Percentiles rank a stretch among this genome's conserved stretches.
phyloP scores from a whole-genome alignment of 352 stramenopile genomes.

The Achlya hypogyna region DNA sequence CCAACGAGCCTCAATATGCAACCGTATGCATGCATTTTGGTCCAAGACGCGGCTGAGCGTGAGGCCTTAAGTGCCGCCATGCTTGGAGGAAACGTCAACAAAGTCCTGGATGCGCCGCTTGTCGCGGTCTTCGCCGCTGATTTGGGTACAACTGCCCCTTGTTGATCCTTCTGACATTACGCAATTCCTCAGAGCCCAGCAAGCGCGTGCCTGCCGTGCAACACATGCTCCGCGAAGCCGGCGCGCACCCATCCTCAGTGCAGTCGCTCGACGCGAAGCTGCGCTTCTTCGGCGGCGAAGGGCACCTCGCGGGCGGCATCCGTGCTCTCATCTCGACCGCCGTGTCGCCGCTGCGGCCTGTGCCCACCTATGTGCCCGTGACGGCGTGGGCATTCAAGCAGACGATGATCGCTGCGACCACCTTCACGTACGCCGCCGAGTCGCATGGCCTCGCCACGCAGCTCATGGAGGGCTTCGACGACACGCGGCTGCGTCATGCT shows the following conservation, averaged over 20 bases:
- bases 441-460: slow-evolving; percentile 48
- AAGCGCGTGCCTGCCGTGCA: slow-evolving; percentile 59
- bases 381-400: slow-evolving; percentile 79
- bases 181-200: slow-evolving; percentile 41
- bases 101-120: slow-evolving; percentile 67
- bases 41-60: slow-evolving; percentile 57
- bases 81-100: slow-evolving; percentile 60
- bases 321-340: slow-evolving; percentile 47
- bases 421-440: slow-evolving; percentile 62
- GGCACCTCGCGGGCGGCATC: slow-evolving; percentile 40
- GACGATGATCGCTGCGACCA: slow-evolving; percentile 55
- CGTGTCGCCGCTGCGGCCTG: slow-evolving; percentile 52
- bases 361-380: slow-evolving; percentile 49
- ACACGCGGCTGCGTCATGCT: slow-evolving; percentile 43
- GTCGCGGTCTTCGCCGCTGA: slow-evolving; percentile 76
- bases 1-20: slow-evolving; percentile 77
- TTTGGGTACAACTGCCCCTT: slow-evolving; percentile 27
- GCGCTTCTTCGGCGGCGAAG: slow-evolving; percentile 63
- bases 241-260: slow-evolving; percentile 34
- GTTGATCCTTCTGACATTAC: background rate
- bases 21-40: slow-evolving; percentile 66
- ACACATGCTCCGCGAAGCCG: slow-evolving; percentile 52
- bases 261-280: slow-evolving; percentile 52
- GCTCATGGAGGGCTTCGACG: slow-evolving; percentile 71
- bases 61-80: slow-evolving; percentile 63